Evolutionary conservation across 2,329 filamentous ascomycete species (phyloP).

Genomic region (Tolypocladium nubicola): DNA sequence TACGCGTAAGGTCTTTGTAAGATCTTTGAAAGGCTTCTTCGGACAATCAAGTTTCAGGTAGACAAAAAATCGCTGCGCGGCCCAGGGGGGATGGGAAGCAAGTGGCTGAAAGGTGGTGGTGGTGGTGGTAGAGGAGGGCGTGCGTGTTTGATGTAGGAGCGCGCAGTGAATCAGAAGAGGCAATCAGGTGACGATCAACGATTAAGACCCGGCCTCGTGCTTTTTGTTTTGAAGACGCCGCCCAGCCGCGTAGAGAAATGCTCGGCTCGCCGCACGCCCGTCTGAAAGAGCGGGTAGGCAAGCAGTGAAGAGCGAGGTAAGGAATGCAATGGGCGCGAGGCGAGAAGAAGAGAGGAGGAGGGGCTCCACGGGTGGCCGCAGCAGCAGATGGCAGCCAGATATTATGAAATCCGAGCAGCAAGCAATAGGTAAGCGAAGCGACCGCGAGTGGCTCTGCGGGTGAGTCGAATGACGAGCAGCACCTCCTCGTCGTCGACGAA

Average conservation of each 20-base stretch:
- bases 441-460: background rate
- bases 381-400: background rate
- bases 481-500: background rate
- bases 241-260: constrained; percentile 6
- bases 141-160: background rate
- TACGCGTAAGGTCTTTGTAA: too few relatives aligned
- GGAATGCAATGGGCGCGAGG: constrained; percentile 1
- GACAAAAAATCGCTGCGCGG: background rate
- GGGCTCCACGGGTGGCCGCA: background rate
- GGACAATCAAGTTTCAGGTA: background rate
- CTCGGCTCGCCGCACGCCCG: background rate
- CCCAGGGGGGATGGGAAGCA: background rate
- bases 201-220: background rate
- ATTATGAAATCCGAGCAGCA: background rate
- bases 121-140: background rate
- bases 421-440: background rate
- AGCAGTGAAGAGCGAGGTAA: background rate
- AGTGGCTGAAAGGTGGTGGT: background rate
- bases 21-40: background rate
- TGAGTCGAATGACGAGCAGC: background rate
- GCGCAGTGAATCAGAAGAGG: constrained; percentile 5
- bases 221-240: constrained; percentile 1
- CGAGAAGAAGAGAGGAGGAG: background rate
- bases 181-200: constrained; percentile 1
- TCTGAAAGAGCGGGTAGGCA: background rate